phyloP scores from a whole-genome alignment of 768 basidiomycete species.

The Auriscalpium orientale region DNA sequence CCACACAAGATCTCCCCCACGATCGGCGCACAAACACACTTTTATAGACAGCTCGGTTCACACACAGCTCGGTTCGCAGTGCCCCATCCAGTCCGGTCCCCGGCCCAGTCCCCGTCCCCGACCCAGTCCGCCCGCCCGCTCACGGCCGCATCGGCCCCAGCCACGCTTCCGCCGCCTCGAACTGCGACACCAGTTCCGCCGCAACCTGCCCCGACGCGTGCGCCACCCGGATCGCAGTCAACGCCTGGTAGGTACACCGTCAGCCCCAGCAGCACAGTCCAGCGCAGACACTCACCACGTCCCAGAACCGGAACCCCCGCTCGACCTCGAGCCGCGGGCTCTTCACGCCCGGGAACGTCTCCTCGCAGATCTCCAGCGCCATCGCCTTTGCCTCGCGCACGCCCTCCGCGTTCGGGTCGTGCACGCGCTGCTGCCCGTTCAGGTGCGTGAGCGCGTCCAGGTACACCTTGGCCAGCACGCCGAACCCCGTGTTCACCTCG shows the following conservation, averaged over 20 bases:
- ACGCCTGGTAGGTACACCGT: constrained; percentile 41
- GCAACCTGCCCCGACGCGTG: constrained; percentile 76
- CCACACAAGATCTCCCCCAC: too few relatives aligned
- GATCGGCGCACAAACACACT: too few relatives aligned
- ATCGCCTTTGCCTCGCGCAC: constrained; percentile 78
- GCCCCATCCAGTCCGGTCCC: background rate
- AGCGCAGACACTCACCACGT: constrained; percentile 60
- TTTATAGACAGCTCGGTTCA: too few relatives aligned
- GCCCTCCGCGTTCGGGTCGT: constrained; percentile 69
- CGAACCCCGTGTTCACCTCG: constrained; percentile 97
- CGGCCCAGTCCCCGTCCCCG: constrained; percentile 5
- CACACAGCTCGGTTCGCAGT: constrained; percentile 2
- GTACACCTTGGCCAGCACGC: constrained; percentile 94
- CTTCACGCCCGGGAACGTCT: constrained; percentile 92
- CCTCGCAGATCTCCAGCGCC: constrained; percentile 88
- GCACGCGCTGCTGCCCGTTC: constrained; percentile 71
- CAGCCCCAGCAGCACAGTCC: background rate
- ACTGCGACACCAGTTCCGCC: constrained; percentile 87
- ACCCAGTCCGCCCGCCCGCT: constrained; percentile 18
- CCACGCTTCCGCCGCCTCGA: constrained; percentile 94
- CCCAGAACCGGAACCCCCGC: constrained; percentile 97
- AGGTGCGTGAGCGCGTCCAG: constrained; percentile 87
- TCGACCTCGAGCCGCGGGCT: constrained; percentile 82
- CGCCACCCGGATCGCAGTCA: constrained; percentile 85
- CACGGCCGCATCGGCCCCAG: constrained; percentile 85